Percentiles rank a stretch among this genome's conserved stretches.
Evolutionary conservation across 257 asterid species (phyloP).

Genomic region (Apocynum venetum): DNA sequence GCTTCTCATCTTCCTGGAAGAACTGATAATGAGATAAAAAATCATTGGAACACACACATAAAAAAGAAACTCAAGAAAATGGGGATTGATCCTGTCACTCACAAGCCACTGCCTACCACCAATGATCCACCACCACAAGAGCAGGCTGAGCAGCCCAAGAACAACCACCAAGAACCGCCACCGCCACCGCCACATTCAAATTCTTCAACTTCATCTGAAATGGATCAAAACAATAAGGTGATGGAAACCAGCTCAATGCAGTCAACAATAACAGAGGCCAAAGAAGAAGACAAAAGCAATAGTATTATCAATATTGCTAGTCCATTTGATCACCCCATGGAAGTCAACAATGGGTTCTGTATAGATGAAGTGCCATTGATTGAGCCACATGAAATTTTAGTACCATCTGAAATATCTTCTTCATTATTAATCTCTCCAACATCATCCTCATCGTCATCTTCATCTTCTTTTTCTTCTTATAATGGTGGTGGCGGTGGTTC

Average conservation of each 20-base stretch:
- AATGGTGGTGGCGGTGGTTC: slow-evolving; percentile 7
- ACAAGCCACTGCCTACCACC: slow-evolving; percentile 56
- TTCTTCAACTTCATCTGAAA: not conserved
- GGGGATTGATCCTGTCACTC: slow-evolving; percentile 94
- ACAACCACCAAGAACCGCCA: slow-evolving; percentile 8
- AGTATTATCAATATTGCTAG: not conserved
- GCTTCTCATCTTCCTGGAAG: slow-evolving; percentile 98
- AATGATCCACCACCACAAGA: slow-evolving; percentile 21
- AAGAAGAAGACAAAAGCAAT: slow-evolving; percentile 1
- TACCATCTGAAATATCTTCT: slow-evolving; percentile 25
- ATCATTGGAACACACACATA: slow-evolving; percentile 94
- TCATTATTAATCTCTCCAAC: slow-evolving; percentile 32
- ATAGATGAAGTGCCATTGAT: slow-evolving; percentile 71
- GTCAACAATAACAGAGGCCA: slow-evolving; percentile 23
- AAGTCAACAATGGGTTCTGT: slow-evolving; percentile 58
- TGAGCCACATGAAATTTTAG: slow-evolving; percentile 60
- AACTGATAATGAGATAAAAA: slow-evolving; percentile 94
- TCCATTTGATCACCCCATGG: slow-evolving; percentile 20
- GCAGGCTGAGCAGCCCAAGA: slow-evolving; percentile 3
- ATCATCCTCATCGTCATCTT: slow-evolving; percentile 22
- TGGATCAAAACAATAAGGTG: slow-evolving; percentile 4
- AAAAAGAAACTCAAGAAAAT: slow-evolving; percentile 81
- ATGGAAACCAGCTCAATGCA: slow-evolving; percentile 20
- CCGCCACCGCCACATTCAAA: not conserved
- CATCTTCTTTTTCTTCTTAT: slow-evolving; percentile 27